Conservation (phyloP, 768 basidiomycete genomes). For the Nidularia pulvinata region DNA sequence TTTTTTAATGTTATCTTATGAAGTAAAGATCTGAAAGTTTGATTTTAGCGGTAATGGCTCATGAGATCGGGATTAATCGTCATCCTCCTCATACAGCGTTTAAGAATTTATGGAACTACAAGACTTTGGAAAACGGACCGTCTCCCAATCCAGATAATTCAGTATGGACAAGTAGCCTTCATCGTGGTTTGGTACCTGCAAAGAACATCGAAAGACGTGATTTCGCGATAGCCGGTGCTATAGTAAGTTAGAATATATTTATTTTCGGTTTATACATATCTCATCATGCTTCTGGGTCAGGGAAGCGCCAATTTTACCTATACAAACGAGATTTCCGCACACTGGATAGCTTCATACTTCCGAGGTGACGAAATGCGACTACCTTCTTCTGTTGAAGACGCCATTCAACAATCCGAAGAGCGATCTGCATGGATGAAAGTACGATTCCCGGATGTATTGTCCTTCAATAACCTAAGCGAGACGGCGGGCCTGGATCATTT, state of each 20-base stretch:
- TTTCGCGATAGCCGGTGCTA: slow-evolving; percentile 64
- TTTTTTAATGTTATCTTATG: not conserved
- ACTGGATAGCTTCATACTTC: slow-evolving; percentile 71
- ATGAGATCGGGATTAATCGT: not conserved
- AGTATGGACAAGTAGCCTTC: slow-evolving; percentile 18
- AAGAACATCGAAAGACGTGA: slow-evolving; percentile 54
- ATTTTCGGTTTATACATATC: not conserved
- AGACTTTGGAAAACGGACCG: not conserved
- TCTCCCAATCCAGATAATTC: too few relatives aligned
- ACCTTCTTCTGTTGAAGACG: slow-evolving; percentile 44
- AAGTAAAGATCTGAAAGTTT: not conserved
- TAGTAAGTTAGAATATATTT: slow-evolving; percentile 31
- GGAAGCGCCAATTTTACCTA: not conserved
- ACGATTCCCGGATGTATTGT: slow-evolving; percentile 49
- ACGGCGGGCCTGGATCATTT: slow-evolving; percentile 47
- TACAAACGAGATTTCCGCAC: slow-evolving; percentile 43
- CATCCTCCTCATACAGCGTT: not conserved
- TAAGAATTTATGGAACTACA: not conserved
- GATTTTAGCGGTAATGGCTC: not conserved
- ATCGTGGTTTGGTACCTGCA: slow-evolving; percentile 62
- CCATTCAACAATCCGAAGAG: slow-evolving; percentile 36
- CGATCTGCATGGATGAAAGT: slow-evolving; percentile 51
- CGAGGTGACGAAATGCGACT: slow-evolving; percentile 49
- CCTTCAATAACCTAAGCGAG: slow-evolving; percentile 53
- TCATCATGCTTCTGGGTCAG: not conserved